Percentiles rank a stretch among this genome's conserved stretches.
These are phyloP conservation scores for Metarhizium anisopliae DNA, from an alignment of 2,329 filamentous ascomycete species.

Conservation along the genomic window DNA sequence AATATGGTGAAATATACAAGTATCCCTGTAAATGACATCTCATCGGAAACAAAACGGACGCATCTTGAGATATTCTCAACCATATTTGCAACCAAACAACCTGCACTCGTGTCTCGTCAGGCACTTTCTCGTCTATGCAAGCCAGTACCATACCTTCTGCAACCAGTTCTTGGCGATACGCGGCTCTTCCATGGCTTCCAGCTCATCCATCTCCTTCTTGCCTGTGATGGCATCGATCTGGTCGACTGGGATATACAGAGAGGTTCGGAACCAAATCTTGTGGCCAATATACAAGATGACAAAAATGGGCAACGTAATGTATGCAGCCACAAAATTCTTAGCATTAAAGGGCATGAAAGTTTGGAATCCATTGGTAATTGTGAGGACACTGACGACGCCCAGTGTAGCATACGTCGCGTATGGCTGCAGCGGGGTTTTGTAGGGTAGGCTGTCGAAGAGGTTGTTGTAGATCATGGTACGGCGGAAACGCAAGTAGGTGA, in stretches of 20 bases:
- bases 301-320: slow-evolving; percentile 55
- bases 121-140: slow-evolving; percentile 27
- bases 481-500: slow-evolving; percentile 52
- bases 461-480: slow-evolving; percentile 44
- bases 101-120: not conserved
- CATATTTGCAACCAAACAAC: not conserved
- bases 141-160: slow-evolving; percentile 48
- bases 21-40: too few species aligned
- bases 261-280: slow-evolving; percentile 41
- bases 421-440: slow-evolving; percentile 44
- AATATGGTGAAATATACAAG: not conserved
- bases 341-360: slow-evolving; percentile 64
- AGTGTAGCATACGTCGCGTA: slow-evolving; percentile 57
- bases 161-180: slow-evolving; percentile 41
- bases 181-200: slow-evolving; percentile 37
- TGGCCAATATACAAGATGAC: slow-evolving; percentile 51
- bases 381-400: slow-evolving; percentile 49
- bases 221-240: slow-evolving; percentile 50
- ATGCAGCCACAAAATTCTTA: slow-evolving; percentile 54
- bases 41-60: not conserved
- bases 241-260: slow-evolving; percentile 29
- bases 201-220: slow-evolving; percentile 53
- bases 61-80: not conserved
- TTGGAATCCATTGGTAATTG: slow-evolving; percentile 66
- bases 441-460: slow-evolving; percentile 42